Evolutionary conservation across 768 basidiomycete genomes (phyloP).

Genomic region (Asterophora lycoperdoides): DNA sequence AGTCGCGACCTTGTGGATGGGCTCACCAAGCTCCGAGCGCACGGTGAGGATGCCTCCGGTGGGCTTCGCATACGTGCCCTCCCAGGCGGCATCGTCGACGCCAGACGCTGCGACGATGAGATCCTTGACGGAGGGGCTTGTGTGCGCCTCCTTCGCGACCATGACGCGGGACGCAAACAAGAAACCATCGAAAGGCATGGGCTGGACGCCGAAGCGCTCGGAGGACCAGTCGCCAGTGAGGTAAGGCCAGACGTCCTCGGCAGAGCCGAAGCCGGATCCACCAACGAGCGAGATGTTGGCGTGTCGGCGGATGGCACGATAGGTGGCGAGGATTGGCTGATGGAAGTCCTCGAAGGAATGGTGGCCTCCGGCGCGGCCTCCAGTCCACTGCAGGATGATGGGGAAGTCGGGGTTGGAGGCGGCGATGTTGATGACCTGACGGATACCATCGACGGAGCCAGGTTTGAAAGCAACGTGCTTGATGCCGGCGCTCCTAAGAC

Average conservation of each 20-base stretch:
- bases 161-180: slow-evolving; percentile 95
- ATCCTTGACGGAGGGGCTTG: slow-evolving; percentile 91
- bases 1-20: slow-evolving; percentile 98
- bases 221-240: slow-evolving; percentile 94
- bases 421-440: slow-evolving; percentile 95
- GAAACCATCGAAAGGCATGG: slow-evolving; percentile 99
- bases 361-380: slow-evolving; percentile 97
- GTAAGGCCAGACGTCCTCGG: slow-evolving; percentile 95
- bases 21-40: slow-evolving; percentile 95
- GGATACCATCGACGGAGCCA: slow-evolving; percentile 95
- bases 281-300: slow-evolving; percentile 86
- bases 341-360: slow-evolving; percentile 99
- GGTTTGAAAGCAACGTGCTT: slow-evolving; percentile 98
- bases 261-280: slow-evolving; percentile 94
- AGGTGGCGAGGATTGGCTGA: slow-evolving; percentile 89
- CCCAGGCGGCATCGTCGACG: slow-evolving; percentile 87
- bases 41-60: slow-evolving; percentile 97
- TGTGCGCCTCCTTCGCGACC: slow-evolving; percentile 99
- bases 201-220: slow-evolving; percentile 73
- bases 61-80: slow-evolving; percentile 89
- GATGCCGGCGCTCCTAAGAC: slow-evolving; percentile 78
- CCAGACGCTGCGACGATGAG: slow-evolving; percentile 93
- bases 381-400: slow-evolving; percentile 98
- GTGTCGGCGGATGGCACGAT: slow-evolving; percentile 84
- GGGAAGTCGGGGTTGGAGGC: slow-evolving; percentile 93